These are phyloP conservation scores for Talaromyces albobiverticillius DNA, from an alignment of 2,329 filamentous ascomycete species.

Conservation along the genomic window DNA sequence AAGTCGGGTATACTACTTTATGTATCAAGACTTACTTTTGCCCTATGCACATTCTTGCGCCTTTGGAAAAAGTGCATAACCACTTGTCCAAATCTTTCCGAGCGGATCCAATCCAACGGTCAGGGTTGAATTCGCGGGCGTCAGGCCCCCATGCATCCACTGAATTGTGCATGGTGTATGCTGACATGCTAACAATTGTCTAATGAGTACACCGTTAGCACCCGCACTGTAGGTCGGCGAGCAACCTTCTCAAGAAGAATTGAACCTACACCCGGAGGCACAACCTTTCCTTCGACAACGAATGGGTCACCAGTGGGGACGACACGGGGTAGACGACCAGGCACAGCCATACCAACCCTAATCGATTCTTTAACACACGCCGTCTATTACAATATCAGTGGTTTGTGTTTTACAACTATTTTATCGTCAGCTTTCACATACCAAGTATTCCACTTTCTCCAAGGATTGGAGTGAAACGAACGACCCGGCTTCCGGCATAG, in stretches of 20 bases:
- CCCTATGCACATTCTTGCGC: neutral
- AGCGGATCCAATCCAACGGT: neutral
- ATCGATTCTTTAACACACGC: slow-evolving; percentile 16
- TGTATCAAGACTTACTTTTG: slow-evolving; percentile 1
- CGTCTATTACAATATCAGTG: neutral
- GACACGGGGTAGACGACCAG: slow-evolving; percentile 13
- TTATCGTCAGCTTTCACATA: too few relatives aligned
- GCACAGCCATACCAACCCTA: slow-evolving; percentile 10
- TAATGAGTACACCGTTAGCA: neutral
- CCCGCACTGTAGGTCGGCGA: neutral
- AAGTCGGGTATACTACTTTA: neutral
- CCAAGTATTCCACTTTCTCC: too few relatives aligned
- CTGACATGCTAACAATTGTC: neutral
- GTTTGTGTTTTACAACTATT: too few relatives aligned
- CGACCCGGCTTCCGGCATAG: neutral
- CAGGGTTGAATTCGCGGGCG: neutral
- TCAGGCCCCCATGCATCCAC: neutral
- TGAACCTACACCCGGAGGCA: slow-evolving; percentile 11
- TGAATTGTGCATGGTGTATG: neutral
- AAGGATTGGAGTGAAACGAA: too few relatives aligned
- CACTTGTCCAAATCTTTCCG: neutral
- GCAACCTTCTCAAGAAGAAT: neutral
- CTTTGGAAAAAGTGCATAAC: neutral
- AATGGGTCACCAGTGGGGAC: slow-evolving; percentile 5
- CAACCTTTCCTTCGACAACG: slow-evolving; percentile 7